These are phyloP conservation scores for Penicillium sp. DNA, from an alignment of 2,329 filamentous ascomycete genomes.

Conservation along the genomic window DNA sequence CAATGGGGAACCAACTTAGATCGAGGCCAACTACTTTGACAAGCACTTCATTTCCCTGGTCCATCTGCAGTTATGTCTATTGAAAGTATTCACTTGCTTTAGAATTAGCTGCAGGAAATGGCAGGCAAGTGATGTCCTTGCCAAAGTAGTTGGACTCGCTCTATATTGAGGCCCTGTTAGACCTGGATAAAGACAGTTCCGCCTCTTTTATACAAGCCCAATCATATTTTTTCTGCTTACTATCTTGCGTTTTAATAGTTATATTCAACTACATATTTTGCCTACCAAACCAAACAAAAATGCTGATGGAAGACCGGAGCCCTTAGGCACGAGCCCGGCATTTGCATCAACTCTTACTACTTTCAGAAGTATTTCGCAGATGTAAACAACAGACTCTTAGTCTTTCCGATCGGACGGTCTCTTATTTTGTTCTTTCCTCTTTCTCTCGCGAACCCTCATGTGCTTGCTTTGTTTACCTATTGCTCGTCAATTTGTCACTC, in stretches of 20 bases:
- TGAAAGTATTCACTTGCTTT: background rate
- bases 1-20: background rate
- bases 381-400: background rate
- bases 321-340: background rate
- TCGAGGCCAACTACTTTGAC: slow-evolving; percentile 1
- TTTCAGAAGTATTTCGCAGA: background rate
- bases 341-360: background rate
- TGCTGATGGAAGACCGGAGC: no score
- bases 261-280: background rate
- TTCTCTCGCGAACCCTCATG: background rate
- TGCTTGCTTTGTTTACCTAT: background rate
- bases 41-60: background rate
- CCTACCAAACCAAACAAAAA: background rate
- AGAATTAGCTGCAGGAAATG: background rate
- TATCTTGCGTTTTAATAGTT: background rate
- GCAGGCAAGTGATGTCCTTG: background rate
- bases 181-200: background rate
- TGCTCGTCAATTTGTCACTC: background rate
- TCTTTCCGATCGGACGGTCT: background rate
- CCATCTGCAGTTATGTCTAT: background rate
- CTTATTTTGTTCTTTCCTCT: no score
- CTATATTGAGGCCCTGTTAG: background rate
- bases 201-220: background rate
- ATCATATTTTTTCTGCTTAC: background rate
- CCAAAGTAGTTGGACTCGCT: background rate